Percentiles rank a stretch among this genome's conserved stretches.
These are phyloP conservation scores for Poronia punctata DNA, from an alignment of 495 filamentous ascomycete genomes.

Conservation along the genomic window DNA sequence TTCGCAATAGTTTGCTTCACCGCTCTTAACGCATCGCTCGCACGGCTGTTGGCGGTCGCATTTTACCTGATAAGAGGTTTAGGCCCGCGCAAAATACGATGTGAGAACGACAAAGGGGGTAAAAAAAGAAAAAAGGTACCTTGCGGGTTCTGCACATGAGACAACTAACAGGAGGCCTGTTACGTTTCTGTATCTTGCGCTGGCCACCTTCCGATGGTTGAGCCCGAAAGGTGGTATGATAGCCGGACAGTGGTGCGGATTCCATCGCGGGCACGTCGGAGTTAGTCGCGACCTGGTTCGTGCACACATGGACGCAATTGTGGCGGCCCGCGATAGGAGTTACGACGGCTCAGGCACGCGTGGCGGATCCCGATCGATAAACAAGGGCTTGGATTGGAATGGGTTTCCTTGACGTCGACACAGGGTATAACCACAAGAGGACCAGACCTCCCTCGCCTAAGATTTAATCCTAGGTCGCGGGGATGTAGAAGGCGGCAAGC, in stretches of 20 bases:
- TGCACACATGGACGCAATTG: no score
- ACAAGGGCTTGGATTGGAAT: no score
- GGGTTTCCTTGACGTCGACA: no score
- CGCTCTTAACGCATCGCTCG: constrained; percentile 36
- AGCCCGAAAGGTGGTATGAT: constrained; percentile 30
- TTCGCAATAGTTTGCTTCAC: constrained; percentile 31
- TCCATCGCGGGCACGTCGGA: background rate
- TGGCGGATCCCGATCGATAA: no score
- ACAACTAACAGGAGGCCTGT: constrained; percentile 35
- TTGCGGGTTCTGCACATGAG: constrained; percentile 35
- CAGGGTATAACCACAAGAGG: no score
- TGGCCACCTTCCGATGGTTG: constrained; percentile 24
- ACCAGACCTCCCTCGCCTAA: no score
- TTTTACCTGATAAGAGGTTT: constrained; percentile 29
- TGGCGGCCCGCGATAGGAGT: no score
- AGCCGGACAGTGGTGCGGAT: constrained; percentile 7
- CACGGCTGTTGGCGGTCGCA: constrained; percentile 41
- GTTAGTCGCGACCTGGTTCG: no score
- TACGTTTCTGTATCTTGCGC: constrained; percentile 30
- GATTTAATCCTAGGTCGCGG: no score
- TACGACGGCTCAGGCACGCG: no score
- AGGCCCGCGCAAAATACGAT: constrained; percentile 10
- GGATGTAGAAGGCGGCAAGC: no score
- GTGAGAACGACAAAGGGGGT: constrained; percentile 2
- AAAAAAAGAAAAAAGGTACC: constrained; percentile 18